These are phyloP conservation scores for Athelia psychrophila DNA, from an alignment of 1,284 basidiomycete species.

Conservation along the genomic window DNA sequence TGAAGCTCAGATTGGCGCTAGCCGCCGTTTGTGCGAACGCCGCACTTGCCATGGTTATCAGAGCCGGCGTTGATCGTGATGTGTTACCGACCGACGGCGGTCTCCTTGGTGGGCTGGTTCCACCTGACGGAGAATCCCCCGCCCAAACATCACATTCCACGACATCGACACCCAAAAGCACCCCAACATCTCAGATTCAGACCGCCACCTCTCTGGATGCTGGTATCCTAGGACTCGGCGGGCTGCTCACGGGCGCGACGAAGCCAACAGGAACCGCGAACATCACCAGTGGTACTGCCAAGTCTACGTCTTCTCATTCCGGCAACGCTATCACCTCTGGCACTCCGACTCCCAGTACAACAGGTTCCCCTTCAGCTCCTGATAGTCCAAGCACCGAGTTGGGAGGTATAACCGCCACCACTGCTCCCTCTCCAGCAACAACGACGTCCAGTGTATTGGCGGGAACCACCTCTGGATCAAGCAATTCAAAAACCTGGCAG, in stretches of 20 bases:
- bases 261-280: not conserved
- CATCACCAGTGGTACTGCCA: not conserved
- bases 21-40: not conserved
- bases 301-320: not conserved
- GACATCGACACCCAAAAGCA: no score
- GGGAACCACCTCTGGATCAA: not conserved
- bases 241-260: not conserved
- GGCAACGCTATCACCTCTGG: no score
- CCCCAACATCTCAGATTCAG: no score
- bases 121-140: not conserved
- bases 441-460: not conserved
- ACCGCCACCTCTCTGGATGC: no score
- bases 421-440: not conserved
- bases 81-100: not conserved
- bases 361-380: no score
- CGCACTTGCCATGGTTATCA: not conserved
- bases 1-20: not conserved
- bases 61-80: not conserved
- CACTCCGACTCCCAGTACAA: no score
- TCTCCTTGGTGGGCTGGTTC: not conserved
- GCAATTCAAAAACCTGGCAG: conserved; percentile 48
- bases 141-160: not conserved
- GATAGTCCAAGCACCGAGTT: no score
- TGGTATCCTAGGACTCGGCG: no score
- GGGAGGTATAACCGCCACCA: not conserved